A percentile compares a stretch with the other conserved stretches of the same genome.
These are phyloP conservation scores for Wickerhamomyces rabaulensis DNA, from an alignment of 805 yeast genomes.

Conservation along the genomic window DNA sequence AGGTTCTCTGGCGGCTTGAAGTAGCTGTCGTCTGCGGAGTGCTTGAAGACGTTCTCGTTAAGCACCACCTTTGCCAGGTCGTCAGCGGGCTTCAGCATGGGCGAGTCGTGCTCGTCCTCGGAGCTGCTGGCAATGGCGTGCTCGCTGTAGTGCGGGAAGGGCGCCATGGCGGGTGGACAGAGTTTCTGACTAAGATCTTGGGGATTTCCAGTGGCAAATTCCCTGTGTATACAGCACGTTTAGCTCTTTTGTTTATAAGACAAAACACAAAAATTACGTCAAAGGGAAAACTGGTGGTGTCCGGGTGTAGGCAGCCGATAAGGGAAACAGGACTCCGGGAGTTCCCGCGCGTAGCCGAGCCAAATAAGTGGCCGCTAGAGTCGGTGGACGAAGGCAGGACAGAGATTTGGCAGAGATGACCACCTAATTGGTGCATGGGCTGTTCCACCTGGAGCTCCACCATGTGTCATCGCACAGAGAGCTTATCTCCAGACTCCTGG, in stretches of 20 bases:
- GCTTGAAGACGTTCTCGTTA: slow-evolving; percentile 3
- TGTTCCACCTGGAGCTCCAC: too few relatives aligned
- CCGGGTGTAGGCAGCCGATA: not conserved
- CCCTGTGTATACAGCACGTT: too few relatives aligned
- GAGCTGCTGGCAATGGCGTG: slow-evolving; percentile 21
- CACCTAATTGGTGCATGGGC: too few relatives aligned
- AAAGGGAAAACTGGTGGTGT: not conserved
- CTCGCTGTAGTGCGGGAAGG: slow-evolving; percentile 10
- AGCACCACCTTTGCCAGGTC: not conserved
- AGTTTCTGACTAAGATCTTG: not conserved
- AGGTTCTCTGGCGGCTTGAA: slow-evolving; percentile 20
- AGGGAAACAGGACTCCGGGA: not conserved
- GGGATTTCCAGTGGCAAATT: too few relatives aligned
- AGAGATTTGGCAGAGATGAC: too few relatives aligned
- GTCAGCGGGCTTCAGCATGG: not conserved
- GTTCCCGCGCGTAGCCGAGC: too few relatives aligned
- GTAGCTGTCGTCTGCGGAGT: not conserved
- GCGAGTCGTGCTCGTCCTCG: slow-evolving; percentile 19
- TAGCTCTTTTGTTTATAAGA: too few relatives aligned
- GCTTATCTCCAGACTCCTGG: not conserved
- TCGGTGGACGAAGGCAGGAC: too few relatives aligned
- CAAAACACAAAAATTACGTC: not conserved
- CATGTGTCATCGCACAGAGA: too few relatives aligned
- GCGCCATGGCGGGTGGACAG: not conserved
- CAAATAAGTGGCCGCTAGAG: too few relatives aligned